These are phyloP conservation scores for Boletus speciosus DNA, from an alignment of 768 basidiomycete genomes.

Conservation along the genomic window DNA sequence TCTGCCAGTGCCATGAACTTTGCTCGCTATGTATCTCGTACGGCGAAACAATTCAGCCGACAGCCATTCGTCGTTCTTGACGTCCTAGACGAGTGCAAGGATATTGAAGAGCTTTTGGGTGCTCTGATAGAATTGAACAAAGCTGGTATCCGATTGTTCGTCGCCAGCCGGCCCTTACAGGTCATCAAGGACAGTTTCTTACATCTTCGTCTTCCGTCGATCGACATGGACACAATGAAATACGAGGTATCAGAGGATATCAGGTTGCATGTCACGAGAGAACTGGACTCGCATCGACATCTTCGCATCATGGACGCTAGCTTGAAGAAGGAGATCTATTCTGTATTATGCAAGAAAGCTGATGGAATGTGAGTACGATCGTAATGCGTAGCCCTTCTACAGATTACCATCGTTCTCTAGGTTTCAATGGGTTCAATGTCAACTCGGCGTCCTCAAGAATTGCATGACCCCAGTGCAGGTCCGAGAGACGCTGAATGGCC, in stretches of 20 bases:
- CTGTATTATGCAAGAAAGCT: not conserved
- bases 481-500: not conserved
- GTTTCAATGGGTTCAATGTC: conserved; percentile 19
- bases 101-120: not conserved
- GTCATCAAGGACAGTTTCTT: conserved; percentile 6
- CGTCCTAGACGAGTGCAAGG: conserved; percentile 16
- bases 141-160: conserved; percentile 1
- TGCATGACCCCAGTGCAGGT: not conserved
- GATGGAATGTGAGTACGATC: conserved; percentile 10
- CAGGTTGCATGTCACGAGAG: conserved; percentile 1
- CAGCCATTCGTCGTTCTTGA: conserved; percentile 12
- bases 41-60: not conserved
- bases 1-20: not conserved
- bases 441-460: not conserved
- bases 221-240: conserved; percentile 4
- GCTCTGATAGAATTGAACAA: not conserved
- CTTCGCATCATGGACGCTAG: not conserved
- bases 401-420: not conserved
- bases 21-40: conserved; percentile 1
- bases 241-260: conserved; percentile 6
- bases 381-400: no score
- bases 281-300: conserved; percentile 7
- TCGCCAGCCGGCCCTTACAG: conserved; percentile 12
- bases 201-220: not conserved
- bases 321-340: conserved; percentile 6